A percentile compares a stretch with the other conserved stretches of the same genome.
These are phyloP conservation scores for Candida taoyuanica DNA, from an alignment of 805 yeast species.

Conservation along the genomic window DNA sequence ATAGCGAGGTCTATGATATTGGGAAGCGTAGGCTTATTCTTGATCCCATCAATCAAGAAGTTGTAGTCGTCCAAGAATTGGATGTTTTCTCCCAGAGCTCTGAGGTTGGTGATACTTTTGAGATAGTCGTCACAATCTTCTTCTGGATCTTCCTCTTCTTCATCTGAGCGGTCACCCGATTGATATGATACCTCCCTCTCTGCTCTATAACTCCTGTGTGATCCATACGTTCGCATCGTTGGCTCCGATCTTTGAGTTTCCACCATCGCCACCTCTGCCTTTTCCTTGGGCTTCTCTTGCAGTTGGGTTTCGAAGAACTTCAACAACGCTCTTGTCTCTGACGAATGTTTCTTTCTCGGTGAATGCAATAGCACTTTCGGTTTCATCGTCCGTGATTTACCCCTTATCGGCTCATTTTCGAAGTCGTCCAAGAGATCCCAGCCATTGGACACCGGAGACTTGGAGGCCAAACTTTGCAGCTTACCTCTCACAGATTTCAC, in stretches of 20 bases:
- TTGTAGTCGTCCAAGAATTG: constrained; percentile 33
- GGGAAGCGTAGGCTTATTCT: constrained; percentile 15
- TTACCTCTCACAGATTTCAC: background rate
- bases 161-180: no score
- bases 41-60: constrained; percentile 27
- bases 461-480: background rate
- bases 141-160: constrained; percentile 2
- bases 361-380: constrained; percentile 8
- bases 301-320: constrained; percentile 12
- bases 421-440: constrained; percentile 12
- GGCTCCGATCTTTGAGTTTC: background rate
- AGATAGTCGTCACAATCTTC: constrained; percentile 7
- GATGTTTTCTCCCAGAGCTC: constrained; percentile 32
- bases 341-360: constrained; percentile 5
- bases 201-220: constrained; percentile 7
- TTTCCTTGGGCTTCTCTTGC: background rate
- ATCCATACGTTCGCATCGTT: constrained; percentile 6
- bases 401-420: constrained; percentile 3
- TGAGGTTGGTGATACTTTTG: constrained; percentile 27
- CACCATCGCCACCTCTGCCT: background rate
- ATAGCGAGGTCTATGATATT: constrained; percentile 27
- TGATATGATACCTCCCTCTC: constrained; percentile 12
- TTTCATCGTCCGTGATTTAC: constrained; percentile 1
- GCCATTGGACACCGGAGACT: background rate
- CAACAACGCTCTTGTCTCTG: constrained; percentile 11